Percentiles rank a stretch among this genome's conserved stretches.
Conservation (phyloP, 768 basidiomycete species). For the Rhizopogon rudus region DNA sequence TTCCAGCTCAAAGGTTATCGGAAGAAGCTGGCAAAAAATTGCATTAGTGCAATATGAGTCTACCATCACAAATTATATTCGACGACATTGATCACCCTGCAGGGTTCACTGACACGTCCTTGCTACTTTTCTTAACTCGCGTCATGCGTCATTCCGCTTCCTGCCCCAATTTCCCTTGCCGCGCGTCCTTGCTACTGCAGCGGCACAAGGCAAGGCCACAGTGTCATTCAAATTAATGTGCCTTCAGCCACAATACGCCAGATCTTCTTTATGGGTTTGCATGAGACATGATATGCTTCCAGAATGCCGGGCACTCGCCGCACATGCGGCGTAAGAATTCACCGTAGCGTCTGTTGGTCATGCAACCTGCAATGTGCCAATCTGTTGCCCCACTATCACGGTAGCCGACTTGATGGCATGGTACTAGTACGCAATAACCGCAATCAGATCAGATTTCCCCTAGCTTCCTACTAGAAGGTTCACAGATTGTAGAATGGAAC, state of each 20-base stretch:
- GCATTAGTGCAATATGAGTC: background rate
- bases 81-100: background rate
- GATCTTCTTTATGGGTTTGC: background rate
- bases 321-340: background rate
- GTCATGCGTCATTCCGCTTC: background rate
- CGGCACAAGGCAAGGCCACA: background rate
- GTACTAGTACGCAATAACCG: background rate
- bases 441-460: background rate
- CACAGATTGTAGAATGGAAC: background rate
- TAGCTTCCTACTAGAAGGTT: background rate
- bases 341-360: background rate
- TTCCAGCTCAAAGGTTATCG: too few species aligned
- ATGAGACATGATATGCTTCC: background rate
- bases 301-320: background rate
- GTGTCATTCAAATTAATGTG: background rate
- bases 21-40: background rate
- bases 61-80: background rate
- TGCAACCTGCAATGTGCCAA: too few species aligned
- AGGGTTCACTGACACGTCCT: background rate
- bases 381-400: too few species aligned
- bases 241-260: background rate
- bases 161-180: background rate
- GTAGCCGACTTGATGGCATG: too few species aligned
- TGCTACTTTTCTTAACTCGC: background rate
- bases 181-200: background rate